Evolutionary conservation across 345 rosid species (phyloP), one percentile per base, ranked within the genome.

Genomic region (Euphorbia lathyris): DNA sequence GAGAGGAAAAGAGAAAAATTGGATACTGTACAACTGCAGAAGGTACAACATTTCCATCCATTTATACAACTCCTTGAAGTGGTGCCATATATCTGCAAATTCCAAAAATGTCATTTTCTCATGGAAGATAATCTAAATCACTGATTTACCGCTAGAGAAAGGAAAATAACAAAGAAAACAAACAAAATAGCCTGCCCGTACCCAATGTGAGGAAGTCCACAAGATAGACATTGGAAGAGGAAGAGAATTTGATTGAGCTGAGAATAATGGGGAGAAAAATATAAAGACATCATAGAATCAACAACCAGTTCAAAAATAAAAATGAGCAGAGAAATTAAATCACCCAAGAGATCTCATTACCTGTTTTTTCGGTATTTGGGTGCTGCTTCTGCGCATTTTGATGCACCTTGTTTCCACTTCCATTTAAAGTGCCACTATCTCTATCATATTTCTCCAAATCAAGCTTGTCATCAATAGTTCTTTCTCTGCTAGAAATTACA

Each of bases 191-290:
- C 3, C 40, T 7, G 25, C 60, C 63, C 72, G 55, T 90, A 96
- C 99, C 99, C 98, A 91, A 96, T 86, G 36, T 92, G 90, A 73
- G 99, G 96, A 85, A 92, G 88, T 42, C 87, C 98, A 30, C 96
- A 96, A 63, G 91, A 91, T 77, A 22, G 97, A 79, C 84, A 87
- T 86, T 19, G 92, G 93, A 75, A 89, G 77, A 76, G 96, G 82
- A 26, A 88, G 69, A 68, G 92, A 75, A 67, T 67, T 71, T 27
- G 85, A 71, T 83, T 83, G 97, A 77, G 85, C 99, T 96, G 97
- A 51, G 30, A 13, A 71, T 9, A n/a, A 65, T 60, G 73, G 2
- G n/a, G 27, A 50, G 45, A 62, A 42, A 25, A 20, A 57, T 1
- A 3, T 2, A 13, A 19, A 42, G 22, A 20, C 3, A 42, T 23